Evolutionary conservation across 2,329 filamentous ascomycete species (phyloP).

Genomic region (Colletotrichum chlorophyti): DNA sequence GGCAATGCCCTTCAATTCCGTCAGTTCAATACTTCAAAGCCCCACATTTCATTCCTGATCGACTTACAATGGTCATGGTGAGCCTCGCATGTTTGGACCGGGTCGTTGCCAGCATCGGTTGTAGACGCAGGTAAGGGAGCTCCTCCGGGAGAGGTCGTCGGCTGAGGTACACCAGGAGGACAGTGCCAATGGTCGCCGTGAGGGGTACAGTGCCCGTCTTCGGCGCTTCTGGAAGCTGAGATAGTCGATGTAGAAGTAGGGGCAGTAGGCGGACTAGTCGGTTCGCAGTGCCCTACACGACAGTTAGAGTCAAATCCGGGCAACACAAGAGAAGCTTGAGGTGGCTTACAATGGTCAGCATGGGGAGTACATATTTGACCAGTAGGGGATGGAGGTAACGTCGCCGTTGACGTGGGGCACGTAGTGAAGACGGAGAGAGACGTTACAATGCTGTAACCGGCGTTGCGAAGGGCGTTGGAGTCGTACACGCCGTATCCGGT

Average conservation of each 20-base stretch:
- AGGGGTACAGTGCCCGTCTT: neutral
- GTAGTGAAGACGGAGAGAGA: conserved; percentile 9
- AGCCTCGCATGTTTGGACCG: neutral
- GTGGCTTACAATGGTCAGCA: conserved; percentile 8
- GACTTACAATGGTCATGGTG: neutral
- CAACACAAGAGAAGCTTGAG: too few relatives aligned
- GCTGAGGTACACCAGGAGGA: neutral
- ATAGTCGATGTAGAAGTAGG: neutral
- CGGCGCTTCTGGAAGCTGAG: neutral
- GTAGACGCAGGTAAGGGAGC: neutral
- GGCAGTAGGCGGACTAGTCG: conserved; percentile 13
- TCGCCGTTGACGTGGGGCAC: conserved; percentile 8
- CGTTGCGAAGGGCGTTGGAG: conserved; percentile 30
- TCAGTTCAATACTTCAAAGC: neutral
- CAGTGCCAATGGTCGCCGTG: conserved; percentile 28
- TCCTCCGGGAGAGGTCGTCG: neutral
- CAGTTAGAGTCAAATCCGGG: neutral
- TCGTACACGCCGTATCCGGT: conserved; percentile 33
- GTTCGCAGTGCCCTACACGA: conserved; percentile 28
- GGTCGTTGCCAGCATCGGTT: neutral
- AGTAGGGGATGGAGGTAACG: conserved; percentile 1
- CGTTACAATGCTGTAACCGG: conserved; percentile 32
- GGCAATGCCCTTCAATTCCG: neutral
- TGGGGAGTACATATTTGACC: neutral
- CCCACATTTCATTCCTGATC: neutral